Conservation (phyloP, 1,284 basidiomycete genomes). For the Leccinum huronense region DNA sequence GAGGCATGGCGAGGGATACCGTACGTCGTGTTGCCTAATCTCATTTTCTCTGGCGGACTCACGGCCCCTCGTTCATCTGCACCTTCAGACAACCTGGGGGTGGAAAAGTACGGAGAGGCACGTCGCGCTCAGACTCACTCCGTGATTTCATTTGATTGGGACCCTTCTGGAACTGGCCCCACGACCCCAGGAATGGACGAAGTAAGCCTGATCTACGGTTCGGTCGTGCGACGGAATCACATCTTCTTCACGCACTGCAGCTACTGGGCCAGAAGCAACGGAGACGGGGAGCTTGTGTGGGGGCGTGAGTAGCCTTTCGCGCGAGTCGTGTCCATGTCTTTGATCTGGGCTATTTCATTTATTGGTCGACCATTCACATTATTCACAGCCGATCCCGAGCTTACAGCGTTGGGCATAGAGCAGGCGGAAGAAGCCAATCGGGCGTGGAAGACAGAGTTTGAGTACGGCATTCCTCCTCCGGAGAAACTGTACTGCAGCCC, state of each 20-base stretch:
- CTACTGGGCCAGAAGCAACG: conserved; percentile 67
- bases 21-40: conserved; percentile 29
- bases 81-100: conserved; percentile 67
- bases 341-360: neutral
- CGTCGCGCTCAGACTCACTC: conserved; percentile 19
- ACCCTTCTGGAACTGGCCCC: neutral
- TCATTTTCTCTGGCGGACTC: neutral
- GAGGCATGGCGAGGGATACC: conserved; percentile 70
- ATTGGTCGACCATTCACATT: neutral
- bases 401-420: conserved; percentile 62
- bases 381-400: conserved; percentile 65
- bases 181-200: conserved; percentile 49
- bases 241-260: conserved; percentile 1
- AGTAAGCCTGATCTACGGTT: conserved; percentile 39
- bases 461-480: conserved; percentile 56
- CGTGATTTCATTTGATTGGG: neutral
- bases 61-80: neutral
- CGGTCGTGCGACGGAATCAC: neutral
- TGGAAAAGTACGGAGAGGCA: conserved; percentile 63
- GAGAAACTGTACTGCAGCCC: conserved; percentile 70
- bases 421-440: conserved; percentile 60
- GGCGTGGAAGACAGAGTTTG: conserved; percentile 61
- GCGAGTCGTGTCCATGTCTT: neutral
- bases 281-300: conserved; percentile 75
- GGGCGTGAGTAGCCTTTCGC: conserved; percentile 55